Evolutionary conservation across 1,284 basidiomycete genomes (phyloP).

Genomic region (Microbotryum scabiosae): DNA sequence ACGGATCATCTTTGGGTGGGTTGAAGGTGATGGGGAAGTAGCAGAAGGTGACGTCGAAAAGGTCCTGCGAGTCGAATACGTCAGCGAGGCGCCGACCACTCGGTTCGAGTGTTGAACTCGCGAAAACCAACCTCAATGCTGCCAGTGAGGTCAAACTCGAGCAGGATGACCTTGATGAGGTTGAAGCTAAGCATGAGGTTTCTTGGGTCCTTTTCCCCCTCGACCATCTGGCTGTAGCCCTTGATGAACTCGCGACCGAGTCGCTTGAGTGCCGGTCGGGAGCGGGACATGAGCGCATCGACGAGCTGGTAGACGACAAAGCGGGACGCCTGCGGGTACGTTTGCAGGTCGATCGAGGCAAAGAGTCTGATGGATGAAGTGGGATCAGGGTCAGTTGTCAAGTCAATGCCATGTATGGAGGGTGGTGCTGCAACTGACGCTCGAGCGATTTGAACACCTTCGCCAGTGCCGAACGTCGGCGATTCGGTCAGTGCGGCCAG

Average conservation of each 20-base stretch:
- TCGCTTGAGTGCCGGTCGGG: slow-evolving; percentile 53
- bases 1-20: slow-evolving; percentile 88
- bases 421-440: slow-evolving; percentile 48
- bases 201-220: slow-evolving; percentile 95
- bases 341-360: slow-evolving; percentile 67
- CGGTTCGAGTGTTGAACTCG: not conserved
- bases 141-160: slow-evolving; percentile 72
- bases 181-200: slow-evolving; percentile 87
- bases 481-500: slow-evolving; percentile 59
- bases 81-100: no score
- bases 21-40: slow-evolving; percentile 98
- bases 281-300: slow-evolving; percentile 62
- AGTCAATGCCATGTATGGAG: slow-evolving; percentile 1
- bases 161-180: slow-evolving; percentile 70
- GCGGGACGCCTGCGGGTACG: slow-evolving; percentile 70
- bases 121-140: slow-evolving; percentile 59
- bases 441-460: slow-evolving; percentile 58
- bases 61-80: slow-evolving; percentile 48
- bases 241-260: slow-evolving; percentile 63
- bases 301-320: slow-evolving; percentile 74
- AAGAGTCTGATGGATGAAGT: slow-evolving; percentile 54
- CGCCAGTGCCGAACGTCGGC: slow-evolving; percentile 59
- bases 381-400: not conserved
- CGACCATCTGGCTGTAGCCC: slow-evolving; percentile 69
- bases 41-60: slow-evolving; percentile 95